phyloP scores from a whole-genome alignment of 2,329 filamentous ascomycete genomes.

The Verticillium klebahnii region DNA sequence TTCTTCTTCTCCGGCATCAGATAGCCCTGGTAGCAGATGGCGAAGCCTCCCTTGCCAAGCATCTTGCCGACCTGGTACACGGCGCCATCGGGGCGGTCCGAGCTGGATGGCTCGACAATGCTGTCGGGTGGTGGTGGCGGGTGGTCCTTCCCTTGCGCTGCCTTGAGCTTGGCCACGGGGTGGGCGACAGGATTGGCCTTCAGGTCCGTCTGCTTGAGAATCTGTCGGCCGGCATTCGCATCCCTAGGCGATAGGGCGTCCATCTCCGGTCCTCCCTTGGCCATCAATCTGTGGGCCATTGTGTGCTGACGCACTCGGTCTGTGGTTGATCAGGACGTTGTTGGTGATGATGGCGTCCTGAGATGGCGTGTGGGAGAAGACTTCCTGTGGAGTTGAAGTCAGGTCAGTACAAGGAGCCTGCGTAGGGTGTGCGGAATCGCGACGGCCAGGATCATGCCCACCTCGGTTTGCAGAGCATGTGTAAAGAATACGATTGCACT shows the following conservation, averaged over 20 bases:
- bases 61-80: conserved; percentile 70
- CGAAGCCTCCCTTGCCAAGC: conserved; percentile 77
- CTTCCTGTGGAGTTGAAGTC: neutral
- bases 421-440: neutral
- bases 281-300: conserved; percentile 46
- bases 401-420: neutral
- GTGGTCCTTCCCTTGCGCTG: conserved; percentile 61
- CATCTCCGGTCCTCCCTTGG: conserved; percentile 49
- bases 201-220: conserved; percentile 39
- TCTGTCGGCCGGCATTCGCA: conserved; percentile 54
- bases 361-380: neutral
- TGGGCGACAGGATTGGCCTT: conserved; percentile 36
- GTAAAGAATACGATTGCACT: neutral
- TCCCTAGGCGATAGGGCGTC: conserved; percentile 63
- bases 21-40: conserved; percentile 73
- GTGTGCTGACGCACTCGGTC: neutral
- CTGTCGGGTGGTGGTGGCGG: conserved; percentile 59
- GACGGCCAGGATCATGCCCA: neutral
- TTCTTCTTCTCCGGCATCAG: conserved; percentile 61
- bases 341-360: neutral
- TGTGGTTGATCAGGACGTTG: neutral
- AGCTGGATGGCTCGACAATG: conserved; percentile 59
- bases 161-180: conserved; percentile 46
- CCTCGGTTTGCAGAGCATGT: neutral
- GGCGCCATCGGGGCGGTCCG: conserved; percentile 64